Evolutionary conservation across 2,329 filamentous ascomycete species (phyloP).

Genomic region (Monascus ruber): DNA sequence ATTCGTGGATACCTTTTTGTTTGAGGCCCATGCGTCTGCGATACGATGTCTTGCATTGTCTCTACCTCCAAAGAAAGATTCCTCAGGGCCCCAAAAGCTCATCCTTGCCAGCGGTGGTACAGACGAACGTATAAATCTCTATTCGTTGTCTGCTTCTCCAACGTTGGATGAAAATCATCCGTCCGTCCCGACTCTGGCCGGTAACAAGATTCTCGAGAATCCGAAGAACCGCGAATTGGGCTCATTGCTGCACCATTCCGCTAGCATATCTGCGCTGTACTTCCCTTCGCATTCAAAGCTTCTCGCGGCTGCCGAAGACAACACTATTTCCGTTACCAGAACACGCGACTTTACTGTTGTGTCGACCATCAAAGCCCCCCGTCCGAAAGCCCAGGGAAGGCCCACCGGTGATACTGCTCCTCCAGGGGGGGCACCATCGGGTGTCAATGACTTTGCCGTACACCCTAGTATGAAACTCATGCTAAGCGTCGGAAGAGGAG

Average conservation of each 20-base stretch:
- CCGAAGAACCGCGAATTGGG: conserved; percentile 79
- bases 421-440: conserved; percentile 67
- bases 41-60: conserved; percentile 84
- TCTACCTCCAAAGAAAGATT: conserved; percentile 49
- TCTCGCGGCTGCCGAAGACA: conserved; percentile 79
- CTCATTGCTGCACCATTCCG: conserved; percentile 73
- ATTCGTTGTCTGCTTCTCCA: conserved; percentile 66
- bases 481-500: conserved; percentile 81
- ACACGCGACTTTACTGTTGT: conserved; percentile 83
- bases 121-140: conserved; percentile 91
- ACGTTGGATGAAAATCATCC: conserved; percentile 46
- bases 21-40: conserved; percentile 83
- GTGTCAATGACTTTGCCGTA: conserved; percentile 88
- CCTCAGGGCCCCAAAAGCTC: conserved; percentile 60
- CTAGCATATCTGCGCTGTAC: conserved; percentile 64
- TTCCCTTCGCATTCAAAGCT: conserved; percentile 85
- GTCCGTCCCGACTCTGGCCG: conserved; percentile 55
- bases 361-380: conserved; percentile 77
- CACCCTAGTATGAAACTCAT: conserved; percentile 96
- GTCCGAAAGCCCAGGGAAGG: conserved; percentile 65
- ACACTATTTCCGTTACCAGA: conserved; percentile 75
- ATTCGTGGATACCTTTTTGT: conserved; percentile 89
- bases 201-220: conserved; percentile 70
- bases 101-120: conserved; percentile 84
- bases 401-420: conserved; percentile 85